These are phyloP conservation scores for Neltuma alba DNA, from an alignment of 306 rosid genomes.

Conservation along the genomic window DNA sequence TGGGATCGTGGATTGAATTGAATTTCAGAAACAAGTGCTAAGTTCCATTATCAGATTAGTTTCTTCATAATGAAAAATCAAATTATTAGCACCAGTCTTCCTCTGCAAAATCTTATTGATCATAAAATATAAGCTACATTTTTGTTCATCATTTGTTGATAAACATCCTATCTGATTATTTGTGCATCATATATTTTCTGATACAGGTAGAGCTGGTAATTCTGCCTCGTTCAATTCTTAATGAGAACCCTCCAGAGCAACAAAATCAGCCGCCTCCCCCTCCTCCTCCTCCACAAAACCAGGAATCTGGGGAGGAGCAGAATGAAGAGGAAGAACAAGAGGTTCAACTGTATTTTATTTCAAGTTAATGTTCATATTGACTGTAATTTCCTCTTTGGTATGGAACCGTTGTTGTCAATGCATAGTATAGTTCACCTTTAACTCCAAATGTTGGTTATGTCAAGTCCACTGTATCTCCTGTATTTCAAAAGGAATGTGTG, in stretches of 20 bases:
- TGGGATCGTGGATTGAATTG: not conserved
- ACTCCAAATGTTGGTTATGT: slow-evolving; percentile 24
- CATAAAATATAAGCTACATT: slow-evolving; percentile 1
- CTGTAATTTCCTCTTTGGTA: not conserved
- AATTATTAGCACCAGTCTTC: not conserved
- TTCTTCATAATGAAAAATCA: not conserved
- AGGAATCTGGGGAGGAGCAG: slow-evolving; percentile 83
- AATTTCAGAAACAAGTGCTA: not conserved
- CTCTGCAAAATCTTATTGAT: not conserved
- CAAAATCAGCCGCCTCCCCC: slow-evolving; percentile 97
- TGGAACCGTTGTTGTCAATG: not conserved
- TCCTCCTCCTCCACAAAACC: slow-evolving; percentile 96
- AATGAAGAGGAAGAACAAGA: slow-evolving; percentile 85
- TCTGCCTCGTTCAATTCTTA: slow-evolving; percentile 78
- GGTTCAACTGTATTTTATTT: slow-evolving; percentile 50
- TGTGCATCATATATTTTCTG: slow-evolving; percentile 33
- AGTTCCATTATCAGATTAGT: not conserved
- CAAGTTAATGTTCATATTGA: slow-evolving; percentile 26
- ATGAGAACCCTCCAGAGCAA: slow-evolving; percentile 90
- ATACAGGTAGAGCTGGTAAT: slow-evolving; percentile 92
- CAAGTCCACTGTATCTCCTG: slow-evolving; percentile 29
- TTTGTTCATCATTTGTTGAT: not conserved
- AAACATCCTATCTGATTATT: slow-evolving; percentile 7
- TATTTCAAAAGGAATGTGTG: slow-evolving; percentile 30
- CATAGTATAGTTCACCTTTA: not conserved